Evolutionary conservation across 345 rosid genomes (phyloP).

Genomic region (Cardamine occulta): DNA sequence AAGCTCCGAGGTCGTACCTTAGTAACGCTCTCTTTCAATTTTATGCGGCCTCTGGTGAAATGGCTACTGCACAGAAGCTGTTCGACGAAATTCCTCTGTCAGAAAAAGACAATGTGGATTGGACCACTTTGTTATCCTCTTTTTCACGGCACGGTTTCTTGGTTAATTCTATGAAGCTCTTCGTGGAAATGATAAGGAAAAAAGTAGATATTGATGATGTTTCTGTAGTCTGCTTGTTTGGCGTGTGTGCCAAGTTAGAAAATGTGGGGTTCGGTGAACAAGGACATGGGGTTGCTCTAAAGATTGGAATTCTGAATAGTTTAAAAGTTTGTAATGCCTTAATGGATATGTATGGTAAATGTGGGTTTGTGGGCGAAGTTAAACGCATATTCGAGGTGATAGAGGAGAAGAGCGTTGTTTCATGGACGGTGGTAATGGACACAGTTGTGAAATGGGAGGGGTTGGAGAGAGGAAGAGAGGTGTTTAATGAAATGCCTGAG

Average conservation of each 20-base stretch:
- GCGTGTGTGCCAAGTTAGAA: slow-evolving; percentile 56
- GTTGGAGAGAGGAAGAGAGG: slow-evolving; percentile 53
- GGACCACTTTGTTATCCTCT: slow-evolving; percentile 69
- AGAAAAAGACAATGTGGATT: slow-evolving; percentile 65
- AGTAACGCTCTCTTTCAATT: slow-evolving; percentile 62
- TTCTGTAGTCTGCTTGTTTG: slow-evolving; percentile 56
- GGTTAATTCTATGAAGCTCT: slow-evolving; percentile 47
- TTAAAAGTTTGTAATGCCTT: slow-evolving; percentile 61
- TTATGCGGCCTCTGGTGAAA: slow-evolving; percentile 54
- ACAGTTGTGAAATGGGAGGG: slow-evolving; percentile 71
- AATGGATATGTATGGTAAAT: slow-evolving; percentile 78
- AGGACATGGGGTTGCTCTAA: slow-evolving; percentile 64
- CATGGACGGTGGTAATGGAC: slow-evolving; percentile 76
- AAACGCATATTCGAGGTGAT: slow-evolving; percentile 54
- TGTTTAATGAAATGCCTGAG: slow-evolving; percentile 73
- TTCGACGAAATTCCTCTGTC: slow-evolving; percentile 69
- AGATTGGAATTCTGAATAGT: slow-evolving; percentile 51
- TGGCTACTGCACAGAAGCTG: slow-evolving; percentile 55
- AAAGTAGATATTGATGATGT: slow-evolving; percentile 60
- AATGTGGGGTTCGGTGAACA: slow-evolving; percentile 58
- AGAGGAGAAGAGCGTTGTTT: slow-evolving; percentile 61
- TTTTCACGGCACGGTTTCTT: slow-evolving; percentile 45
- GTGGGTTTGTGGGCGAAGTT: slow-evolving; percentile 54
- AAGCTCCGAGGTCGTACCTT: slow-evolving; percentile 52
- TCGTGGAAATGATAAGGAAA: slow-evolving; percentile 52